Percentiles rank a stretch among this genome's conserved stretches.
phyloP scores from a whole-genome alignment of 768 basidiomycete genomes.

The Russula griseocarnosa region DNA sequence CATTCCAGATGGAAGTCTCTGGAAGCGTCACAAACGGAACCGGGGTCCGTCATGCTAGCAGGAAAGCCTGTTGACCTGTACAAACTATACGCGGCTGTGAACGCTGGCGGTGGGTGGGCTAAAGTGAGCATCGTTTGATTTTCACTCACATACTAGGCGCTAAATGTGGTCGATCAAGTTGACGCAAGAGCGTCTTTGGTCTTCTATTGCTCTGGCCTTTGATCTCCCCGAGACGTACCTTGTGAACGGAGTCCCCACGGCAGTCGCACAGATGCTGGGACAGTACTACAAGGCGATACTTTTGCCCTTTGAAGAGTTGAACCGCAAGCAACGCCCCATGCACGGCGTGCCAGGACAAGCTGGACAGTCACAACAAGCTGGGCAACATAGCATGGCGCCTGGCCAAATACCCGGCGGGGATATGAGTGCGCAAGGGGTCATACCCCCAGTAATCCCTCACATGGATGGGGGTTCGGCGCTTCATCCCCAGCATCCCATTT shows the following conservation, averaged over 20 bases:
- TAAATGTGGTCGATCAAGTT: slow-evolving; percentile 19
- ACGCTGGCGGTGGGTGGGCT: slow-evolving; percentile 54
- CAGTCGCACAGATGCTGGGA: slow-evolving; percentile 50
- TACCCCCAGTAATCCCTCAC: slow-evolving; percentile 23
- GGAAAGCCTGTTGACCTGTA: slow-evolving; percentile 76
- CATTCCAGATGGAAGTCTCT: slow-evolving; percentile 62
- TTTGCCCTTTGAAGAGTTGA: slow-evolving; percentile 67
- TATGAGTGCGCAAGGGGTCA: slow-evolving; percentile 18
- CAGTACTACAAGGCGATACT: slow-evolving; percentile 61
- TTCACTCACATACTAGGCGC: slow-evolving; percentile 8
- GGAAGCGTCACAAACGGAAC: slow-evolving; percentile 53
- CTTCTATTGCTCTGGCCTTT: slow-evolving; percentile 40
- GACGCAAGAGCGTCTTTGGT: slow-evolving; percentile 26
- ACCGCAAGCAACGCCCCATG: slow-evolving; percentile 56
- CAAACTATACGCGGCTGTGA: slow-evolving; percentile 62
- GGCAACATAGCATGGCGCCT: slow-evolving; percentile 26
- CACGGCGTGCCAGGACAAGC: slow-evolving; percentile 40
- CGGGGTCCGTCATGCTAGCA: slow-evolving; percentile 62
- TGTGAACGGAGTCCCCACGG: slow-evolving; percentile 38
- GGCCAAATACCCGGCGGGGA: slow-evolving; percentile 27
- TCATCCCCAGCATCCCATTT: slow-evolving; percentile 7
- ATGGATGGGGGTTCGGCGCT: slow-evolving; percentile 13
- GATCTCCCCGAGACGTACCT: slow-evolving; percentile 37
- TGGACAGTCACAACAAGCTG: slow-evolving; percentile 34
- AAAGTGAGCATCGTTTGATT: slow-evolving; percentile 44